Percentiles rank a stretch among this genome's conserved stretches.
phyloP scores from a whole-genome alignment of 139 green algal genomes.

The Micromonas pusilla region DNA sequence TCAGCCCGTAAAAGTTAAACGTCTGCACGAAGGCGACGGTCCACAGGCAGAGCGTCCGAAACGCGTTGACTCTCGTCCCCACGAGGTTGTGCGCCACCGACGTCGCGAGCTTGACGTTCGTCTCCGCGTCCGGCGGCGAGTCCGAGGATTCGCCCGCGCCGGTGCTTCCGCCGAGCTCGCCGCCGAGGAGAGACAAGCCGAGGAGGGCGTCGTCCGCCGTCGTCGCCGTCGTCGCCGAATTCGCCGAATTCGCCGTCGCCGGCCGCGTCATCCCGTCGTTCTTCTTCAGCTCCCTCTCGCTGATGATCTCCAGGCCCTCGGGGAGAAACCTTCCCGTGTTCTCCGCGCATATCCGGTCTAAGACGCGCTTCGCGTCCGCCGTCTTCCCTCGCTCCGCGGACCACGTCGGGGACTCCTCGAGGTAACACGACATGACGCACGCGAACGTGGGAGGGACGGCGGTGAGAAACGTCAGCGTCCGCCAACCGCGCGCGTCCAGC shows the following conservation, averaged over 20 bases:
- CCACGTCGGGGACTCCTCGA: constrained; percentile 15
- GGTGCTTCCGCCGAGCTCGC: too few relatives aligned
- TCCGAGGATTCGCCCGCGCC: too few relatives aligned
- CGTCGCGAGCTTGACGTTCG: too few relatives aligned
- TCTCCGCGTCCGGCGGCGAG: too few relatives aligned
- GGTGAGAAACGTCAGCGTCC: background rate
- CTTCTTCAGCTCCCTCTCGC: background rate
- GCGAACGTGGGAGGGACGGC: background rate
- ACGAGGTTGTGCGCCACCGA: background rate
- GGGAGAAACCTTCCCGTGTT: background rate
- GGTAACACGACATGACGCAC: background rate
- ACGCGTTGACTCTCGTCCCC: background rate
- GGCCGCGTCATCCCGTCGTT: too few relatives aligned
- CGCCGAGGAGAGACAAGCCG: too few relatives aligned
- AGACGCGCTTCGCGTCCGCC: background rate
- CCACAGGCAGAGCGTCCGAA: constrained; percentile 10
- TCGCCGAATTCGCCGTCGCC: too few relatives aligned
- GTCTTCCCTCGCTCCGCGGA: background rate
- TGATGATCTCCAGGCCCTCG: background rate
- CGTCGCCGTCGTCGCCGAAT: too few relatives aligned
- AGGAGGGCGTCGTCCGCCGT: too few relatives aligned
- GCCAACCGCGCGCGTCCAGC: constrained; percentile 3
- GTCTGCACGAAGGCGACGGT: constrained; percentile 1
- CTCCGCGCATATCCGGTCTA: background rate
- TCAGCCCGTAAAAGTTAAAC: constrained; percentile 17